These are phyloP conservation scores for Tolypocladium capitatum DNA, from an alignment of 2,329 filamentous ascomycete genomes.

Conservation along the genomic window DNA sequence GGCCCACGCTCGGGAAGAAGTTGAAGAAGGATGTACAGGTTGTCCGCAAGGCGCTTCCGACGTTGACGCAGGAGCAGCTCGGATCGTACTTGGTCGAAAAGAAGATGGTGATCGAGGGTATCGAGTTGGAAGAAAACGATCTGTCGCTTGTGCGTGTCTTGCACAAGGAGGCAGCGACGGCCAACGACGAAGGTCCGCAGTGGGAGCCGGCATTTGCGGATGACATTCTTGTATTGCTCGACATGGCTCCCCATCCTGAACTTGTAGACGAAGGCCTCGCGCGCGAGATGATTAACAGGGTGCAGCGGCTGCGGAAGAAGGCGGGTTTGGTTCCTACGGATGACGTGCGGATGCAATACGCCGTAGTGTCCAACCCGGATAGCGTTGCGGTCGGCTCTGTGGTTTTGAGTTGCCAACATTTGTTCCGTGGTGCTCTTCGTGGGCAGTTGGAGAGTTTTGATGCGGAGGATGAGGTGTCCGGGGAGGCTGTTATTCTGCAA, in stretches of 20 bases:
- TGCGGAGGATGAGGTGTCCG: not conserved
- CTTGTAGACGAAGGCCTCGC: conserved; percentile 65
- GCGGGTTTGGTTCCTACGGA: conserved; percentile 6
- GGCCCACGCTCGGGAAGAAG: conserved; percentile 82
- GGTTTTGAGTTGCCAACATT: not conserved
- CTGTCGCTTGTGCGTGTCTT: conserved; percentile 27
- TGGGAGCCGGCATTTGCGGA: conserved; percentile 13
- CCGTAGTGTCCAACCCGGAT: not conserved
- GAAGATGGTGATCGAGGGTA: conserved; percentile 36
- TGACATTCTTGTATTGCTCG: conserved; percentile 63
- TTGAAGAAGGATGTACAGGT: conserved; percentile 78
- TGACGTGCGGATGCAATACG: not conserved
- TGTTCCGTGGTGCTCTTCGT: not conserved
- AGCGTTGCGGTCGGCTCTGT: not conserved
- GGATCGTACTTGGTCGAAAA: conserved; percentile 57
- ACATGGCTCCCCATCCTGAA: conserved; percentile 61
- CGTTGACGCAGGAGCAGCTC: conserved; percentile 59
- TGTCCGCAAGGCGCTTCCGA: conserved; percentile 72
- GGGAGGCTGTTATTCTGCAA: not conserved
- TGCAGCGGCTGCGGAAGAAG: conserved; percentile 25
- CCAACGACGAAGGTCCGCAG: not conserved
- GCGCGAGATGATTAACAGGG: conserved; percentile 34
- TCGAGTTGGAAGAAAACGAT: conserved; percentile 42
- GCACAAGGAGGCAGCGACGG: not conserved
- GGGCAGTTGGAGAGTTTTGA: not conserved